Base-by-base conservation (phyloP, 2,329 filamentous ascomycete genomes). In the Fusarium sp. region DNA sequence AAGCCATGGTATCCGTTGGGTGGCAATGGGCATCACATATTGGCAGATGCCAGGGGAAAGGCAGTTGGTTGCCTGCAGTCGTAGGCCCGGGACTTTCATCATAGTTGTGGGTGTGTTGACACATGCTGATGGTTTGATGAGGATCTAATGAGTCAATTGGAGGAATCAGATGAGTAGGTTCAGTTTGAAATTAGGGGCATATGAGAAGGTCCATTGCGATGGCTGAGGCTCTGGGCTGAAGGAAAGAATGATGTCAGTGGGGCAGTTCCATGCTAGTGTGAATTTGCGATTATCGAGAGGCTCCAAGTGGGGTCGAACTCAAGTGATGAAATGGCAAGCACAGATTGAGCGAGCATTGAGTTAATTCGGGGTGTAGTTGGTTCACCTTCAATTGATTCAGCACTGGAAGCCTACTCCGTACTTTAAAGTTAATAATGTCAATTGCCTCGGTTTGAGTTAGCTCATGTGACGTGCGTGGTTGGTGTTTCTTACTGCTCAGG, bases 11-110 rank as follows among this genome's bases (percentile, higher is more conserved):
- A 77, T 95, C 92, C 26, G 92, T 95, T 6, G 92, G 92, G 75
- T 96, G 92, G 77, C 92, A 95, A 80, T 96, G 92, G 21, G 92
- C 91, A 75, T 96, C 92, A 74, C 85, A 92, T 61, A 93, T 82
- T 47, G 89, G 89, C 30, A 89, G 77, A 56, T 90, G 83, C 91
- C 91, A 94, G 14, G 91, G 91, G 69, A 90, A 89, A 24, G 78
- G 74, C 53, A 68, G 26, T 46, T 44, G 38, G 15, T 51, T 26
- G 17, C 32, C 43, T 23, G 17, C 21, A 36, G 7, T 14, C 6
- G 28, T 28, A 43, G 45, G 38, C 4, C 34, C 36, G 21, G 45
- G 26, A 32, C 42, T 53, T 2, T 48, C 46, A 38, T 66, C 46
- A 44, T 52, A 28, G 30, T 57, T 58, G 24, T 58, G 50, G 39